Evolutionary conservation across 1,139 yeast genomes (phyloP).

Genomic region (Debaryomyces udenii): DNA sequence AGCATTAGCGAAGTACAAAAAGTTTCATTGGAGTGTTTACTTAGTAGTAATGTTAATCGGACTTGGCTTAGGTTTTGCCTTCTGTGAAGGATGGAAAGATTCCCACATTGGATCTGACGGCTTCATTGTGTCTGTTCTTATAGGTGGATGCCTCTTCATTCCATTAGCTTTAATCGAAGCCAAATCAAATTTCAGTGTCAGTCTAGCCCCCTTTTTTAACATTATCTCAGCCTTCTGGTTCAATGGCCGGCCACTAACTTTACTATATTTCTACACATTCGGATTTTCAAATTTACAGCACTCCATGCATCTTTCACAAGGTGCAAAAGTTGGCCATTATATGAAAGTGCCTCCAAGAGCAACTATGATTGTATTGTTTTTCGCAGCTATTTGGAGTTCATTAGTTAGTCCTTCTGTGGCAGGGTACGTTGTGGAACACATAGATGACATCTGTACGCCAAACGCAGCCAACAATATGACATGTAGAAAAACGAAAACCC

Average conservation of each 20-base stretch:
- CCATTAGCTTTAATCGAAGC: conserved; percentile 49
- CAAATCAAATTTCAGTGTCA: conserved; percentile 47
- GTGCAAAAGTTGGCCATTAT: conserved; percentile 58
- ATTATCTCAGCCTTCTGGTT: conserved; percentile 50
- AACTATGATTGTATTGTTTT: conserved; percentile 48
- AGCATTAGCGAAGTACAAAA: conserved; percentile 59
- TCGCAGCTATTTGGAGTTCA: conserved; percentile 50
- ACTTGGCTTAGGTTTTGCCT: conserved; percentile 44
- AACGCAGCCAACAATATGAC: conserved; percentile 44
- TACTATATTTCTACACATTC: conserved; percentile 51
- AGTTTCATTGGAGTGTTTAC: conserved; percentile 72
- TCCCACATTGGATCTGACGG: conserved; percentile 50
- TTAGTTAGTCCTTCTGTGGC: conserved; percentile 49
- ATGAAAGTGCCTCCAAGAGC: conserved; percentile 54
- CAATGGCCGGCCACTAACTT: conserved; percentile 51
- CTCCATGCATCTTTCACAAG: conserved; percentile 56
- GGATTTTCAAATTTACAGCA: conserved; percentile 57
- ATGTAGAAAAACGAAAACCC: conserved; percentile 48
- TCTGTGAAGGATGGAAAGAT: conserved; percentile 39
- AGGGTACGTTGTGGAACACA: conserved; percentile 46
- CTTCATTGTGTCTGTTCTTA: conserved; percentile 41
- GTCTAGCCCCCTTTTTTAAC: conserved; percentile 50
- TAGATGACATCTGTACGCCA: conserved; percentile 51
- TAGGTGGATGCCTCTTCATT: conserved; percentile 43
- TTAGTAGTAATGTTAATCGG: conserved; percentile 44